phyloP scores from a whole-genome alignment of 2,329 filamentous ascomycete genomes.

The Xylariaceae sp. region DNA sequence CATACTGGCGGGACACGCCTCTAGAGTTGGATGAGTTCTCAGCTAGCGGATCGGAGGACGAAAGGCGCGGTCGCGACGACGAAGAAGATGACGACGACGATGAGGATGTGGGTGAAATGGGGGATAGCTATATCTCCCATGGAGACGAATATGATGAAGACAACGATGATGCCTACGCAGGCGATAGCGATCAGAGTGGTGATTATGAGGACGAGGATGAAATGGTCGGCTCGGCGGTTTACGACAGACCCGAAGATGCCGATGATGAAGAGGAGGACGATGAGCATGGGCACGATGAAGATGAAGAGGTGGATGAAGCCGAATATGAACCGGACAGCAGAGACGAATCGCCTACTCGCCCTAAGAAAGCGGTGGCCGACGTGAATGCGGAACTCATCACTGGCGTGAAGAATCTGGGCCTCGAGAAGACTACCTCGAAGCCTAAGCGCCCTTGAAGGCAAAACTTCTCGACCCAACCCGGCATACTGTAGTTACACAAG shows the following conservation, averaged over 20 bases:
- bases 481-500: background rate
- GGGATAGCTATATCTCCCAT: slow-evolving; percentile 41
- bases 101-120: slow-evolving; percentile 41
- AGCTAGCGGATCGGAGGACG: slow-evolving; percentile 56
- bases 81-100: slow-evolving; percentile 44
- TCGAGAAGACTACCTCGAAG: slow-evolving; percentile 36
- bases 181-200: slow-evolving; percentile 40
- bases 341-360: slow-evolving; percentile 12
- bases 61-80: slow-evolving; percentile 38
- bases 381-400: slow-evolving; percentile 54
- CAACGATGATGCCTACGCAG: slow-evolving; percentile 34
- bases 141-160: slow-evolving; percentile 25
- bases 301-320: slow-evolving; percentile 35
- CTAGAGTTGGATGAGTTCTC: slow-evolving; percentile 85
- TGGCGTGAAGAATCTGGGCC: slow-evolving; percentile 49
- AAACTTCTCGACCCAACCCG: background rate
- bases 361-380: slow-evolving; percentile 38
- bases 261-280: slow-evolving; percentile 33
- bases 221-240: slow-evolving; percentile 38
- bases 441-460: background rate
- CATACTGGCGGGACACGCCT: slow-evolving; percentile 85
- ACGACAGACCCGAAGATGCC: slow-evolving; percentile 35
- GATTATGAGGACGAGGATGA: slow-evolving; percentile 42
- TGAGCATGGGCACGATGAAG: slow-evolving; percentile 23
- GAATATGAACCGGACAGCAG: slow-evolving; percentile 26